Evolutionary conservation across 805 yeast species (phyloP).

Genomic region (Saccharomyces mikatae): DNA sequence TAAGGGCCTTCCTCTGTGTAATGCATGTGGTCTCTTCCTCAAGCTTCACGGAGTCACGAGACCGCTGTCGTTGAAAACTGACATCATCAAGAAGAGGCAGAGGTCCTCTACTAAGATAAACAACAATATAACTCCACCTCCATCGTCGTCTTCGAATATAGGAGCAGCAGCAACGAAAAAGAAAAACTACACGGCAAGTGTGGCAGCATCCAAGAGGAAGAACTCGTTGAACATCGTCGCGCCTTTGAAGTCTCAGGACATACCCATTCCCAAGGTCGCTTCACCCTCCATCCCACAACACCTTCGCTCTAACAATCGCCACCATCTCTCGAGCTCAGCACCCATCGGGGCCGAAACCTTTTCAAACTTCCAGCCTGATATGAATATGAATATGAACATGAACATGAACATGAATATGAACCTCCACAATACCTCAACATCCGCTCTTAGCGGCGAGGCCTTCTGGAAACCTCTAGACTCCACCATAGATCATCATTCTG

Average conservation of each 20-base stretch:
- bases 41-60: conserved; percentile 89
- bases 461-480: not conserved
- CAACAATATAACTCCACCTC: not conserved
- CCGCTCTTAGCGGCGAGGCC: not conserved
- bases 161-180: not conserved
- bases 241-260: not conserved
- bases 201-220: not conserved
- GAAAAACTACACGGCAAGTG: not conserved
- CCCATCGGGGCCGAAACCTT: not conserved
- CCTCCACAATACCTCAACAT: not conserved
- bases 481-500: not conserved
- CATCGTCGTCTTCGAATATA: not conserved
- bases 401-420: not conserved
- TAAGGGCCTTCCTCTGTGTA: conserved; percentile 83
- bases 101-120: conserved; percentile 27
- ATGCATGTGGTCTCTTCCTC: conserved; percentile 88
- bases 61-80: conserved; percentile 83
- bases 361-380: not conserved
- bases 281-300: not conserved
- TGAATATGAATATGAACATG: not conserved
- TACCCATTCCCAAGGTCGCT: not conserved
- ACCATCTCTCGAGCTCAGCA: not conserved
- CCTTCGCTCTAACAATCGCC: not conserved
- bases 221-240: not conserved
- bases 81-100: conserved; percentile 84